Evolutionary conservation across 1,139 yeast species (phyloP), one percentile per base, ranked within the genome.

Genomic region (Yamadazyma buinensis): DNA sequence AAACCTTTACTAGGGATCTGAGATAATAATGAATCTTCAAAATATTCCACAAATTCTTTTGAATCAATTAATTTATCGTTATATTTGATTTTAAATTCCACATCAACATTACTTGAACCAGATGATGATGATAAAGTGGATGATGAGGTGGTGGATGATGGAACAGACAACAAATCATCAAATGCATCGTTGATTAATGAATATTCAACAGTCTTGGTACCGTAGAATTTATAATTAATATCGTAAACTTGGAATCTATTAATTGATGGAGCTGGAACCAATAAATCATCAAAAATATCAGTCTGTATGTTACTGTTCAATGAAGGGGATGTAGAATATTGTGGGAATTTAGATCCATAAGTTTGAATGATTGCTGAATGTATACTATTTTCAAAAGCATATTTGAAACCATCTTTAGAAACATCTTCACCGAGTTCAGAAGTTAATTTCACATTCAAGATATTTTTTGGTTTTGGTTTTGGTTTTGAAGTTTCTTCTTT

Each of bases 241-340:
- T 55, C 62, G 29, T 45, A 48, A 35, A 76, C 73, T 28, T 64
- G 64, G 53, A 85, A 80, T 56, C 88, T 70, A 33, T 72, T 73
- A 23, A 73, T 61, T 29, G 73, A 74, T 26, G 77, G 76, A 26
- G 82, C 64, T 19, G 81, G 77, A 4, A 78, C 67, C 31, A 83
- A 48, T 43, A 84, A 61, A 27, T 75, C 84, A 50, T 83, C 92
- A 51, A 84, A 84, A 12, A 78, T 46, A 24, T 81, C 79, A 46
- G 79, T 85, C 17, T 34, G 43, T 28, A 39, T 38, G 13, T 41
- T 34, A 10, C 48, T 32, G 15, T 49, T 45, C 6, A 59, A 49
- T 12, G 62, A 58, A 26, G 80, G 80, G 33, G 81, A 67, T 23
- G 60, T 50, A 35, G 72, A 61, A 42, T 52, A 71, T 43, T 67